These are phyloP conservation scores for Populus tomentosa DNA, from an alignment of 441 rosid species.

Conservation along the genomic window DNA sequence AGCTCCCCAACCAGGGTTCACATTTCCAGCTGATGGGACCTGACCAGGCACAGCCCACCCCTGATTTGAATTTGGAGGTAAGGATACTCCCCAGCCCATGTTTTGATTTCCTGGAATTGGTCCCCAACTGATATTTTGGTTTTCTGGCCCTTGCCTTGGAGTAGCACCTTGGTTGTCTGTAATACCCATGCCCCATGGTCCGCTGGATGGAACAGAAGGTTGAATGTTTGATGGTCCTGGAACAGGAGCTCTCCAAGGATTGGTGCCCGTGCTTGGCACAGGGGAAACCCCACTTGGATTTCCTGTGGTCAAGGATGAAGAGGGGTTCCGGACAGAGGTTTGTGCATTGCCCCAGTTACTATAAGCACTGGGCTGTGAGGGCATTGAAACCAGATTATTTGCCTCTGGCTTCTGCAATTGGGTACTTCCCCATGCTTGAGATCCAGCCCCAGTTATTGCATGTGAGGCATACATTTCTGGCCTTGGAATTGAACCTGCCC, in stretches of 20 bases:
- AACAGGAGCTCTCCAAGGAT: constrained; percentile 51
- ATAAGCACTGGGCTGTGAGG: constrained; percentile 41
- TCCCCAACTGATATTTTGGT: constrained; percentile 46
- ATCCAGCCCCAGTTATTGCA: constrained; percentile 35
- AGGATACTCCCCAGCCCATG: constrained; percentile 55
- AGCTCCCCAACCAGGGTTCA: constrained; percentile 46
- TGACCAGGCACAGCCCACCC: constrained; percentile 50
- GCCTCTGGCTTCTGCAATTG: constrained; percentile 38
- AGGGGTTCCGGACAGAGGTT: constrained; percentile 30
- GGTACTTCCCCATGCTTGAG: constrained; percentile 51
- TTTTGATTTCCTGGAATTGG: constrained; percentile 46
- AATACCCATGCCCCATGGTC: constrained; percentile 44
- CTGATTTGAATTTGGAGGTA: constrained; percentile 43
- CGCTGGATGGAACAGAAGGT: constrained; percentile 33
- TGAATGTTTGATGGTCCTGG: constrained; percentile 26
- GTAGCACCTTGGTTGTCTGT: constrained; percentile 30
- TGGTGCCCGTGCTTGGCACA: constrained; percentile 36
- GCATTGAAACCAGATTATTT: constrained; percentile 21
- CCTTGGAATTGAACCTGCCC: constrained; percentile 32
- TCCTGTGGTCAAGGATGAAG: constrained; percentile 35
- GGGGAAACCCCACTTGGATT: constrained; percentile 36
- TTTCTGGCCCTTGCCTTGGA: constrained; percentile 34
- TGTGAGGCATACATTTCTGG: constrained; percentile 33
- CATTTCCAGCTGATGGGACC: constrained; percentile 31
- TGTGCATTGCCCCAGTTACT: constrained; percentile 45